Percentiles rank a stretch among this genome's conserved stretches.
These are phyloP conservation scores for Didymosphaeria variabile DNA, from an alignment of 2,329 filamentous ascomycete genomes.

Conservation along the genomic window DNA sequence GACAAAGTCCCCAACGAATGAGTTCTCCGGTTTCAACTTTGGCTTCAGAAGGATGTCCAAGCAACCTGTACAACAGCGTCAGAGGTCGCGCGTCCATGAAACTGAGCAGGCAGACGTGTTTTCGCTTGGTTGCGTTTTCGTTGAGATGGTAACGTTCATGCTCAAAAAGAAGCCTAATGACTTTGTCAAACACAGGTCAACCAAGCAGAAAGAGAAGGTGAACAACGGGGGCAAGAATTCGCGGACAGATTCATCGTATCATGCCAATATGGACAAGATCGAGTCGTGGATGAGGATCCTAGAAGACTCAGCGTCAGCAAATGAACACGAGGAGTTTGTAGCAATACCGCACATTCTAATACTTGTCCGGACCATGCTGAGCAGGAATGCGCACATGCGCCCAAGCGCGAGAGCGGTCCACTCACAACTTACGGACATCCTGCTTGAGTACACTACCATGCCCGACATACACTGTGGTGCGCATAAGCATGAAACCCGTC, in stretches of 20 bases:
- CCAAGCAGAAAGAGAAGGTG: conserved; percentile 71
- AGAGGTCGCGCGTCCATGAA: conserved; percentile 41
- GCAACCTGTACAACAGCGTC: conserved; percentile 36
- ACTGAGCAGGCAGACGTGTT: conserved; percentile 71
- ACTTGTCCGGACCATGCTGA: conserved; percentile 55
- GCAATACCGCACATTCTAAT: conserved; percentile 53
- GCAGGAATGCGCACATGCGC: conserved; percentile 50
- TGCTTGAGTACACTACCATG: conserved; percentile 42
- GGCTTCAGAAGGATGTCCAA: conserved; percentile 42
- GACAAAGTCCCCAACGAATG: conserved; percentile 43
- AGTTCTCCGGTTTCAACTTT: conserved; percentile 50
- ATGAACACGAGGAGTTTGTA: conserved; percentile 49
- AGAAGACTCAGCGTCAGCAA: conserved; percentile 56
- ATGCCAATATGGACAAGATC: conserved; percentile 74
- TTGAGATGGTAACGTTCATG: conserved; percentile 75
- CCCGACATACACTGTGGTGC: conserved; percentile 46
- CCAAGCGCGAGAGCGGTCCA: conserved; percentile 54
- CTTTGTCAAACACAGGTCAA: conserved; percentile 72
- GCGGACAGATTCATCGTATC: conserved; percentile 74
- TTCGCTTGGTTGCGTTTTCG: conserved; percentile 75
- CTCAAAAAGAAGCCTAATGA: conserved; percentile 72
- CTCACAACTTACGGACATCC: conserved; percentile 46
- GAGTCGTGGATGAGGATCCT: conserved; percentile 72
- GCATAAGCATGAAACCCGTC: conserved; percentile 41
- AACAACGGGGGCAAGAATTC: conserved; percentile 57